phyloP scores from a whole-genome alignment of 306 rosid genomes.

The Malus domestica region ASM211411v1 NC_041800.1:4975001-4975500 shows the following conservation, averaged over 20 bases:
- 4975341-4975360: slow-evolving; percentile 29
- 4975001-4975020: too few species aligned
- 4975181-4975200: background rate
- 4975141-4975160: background rate
- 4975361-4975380: slow-evolving; percentile 52
- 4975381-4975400: slow-evolving; percentile 33
- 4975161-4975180: background rate
- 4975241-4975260: background rate
- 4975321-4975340: slow-evolving; percentile 10
- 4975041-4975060: too few species aligned
- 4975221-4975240: background rate
- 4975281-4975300: background rate
- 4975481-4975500: slow-evolving; percentile 52
- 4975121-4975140: background rate
- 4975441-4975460: slow-evolving; percentile 34
- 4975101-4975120: background rate
- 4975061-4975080: background rate
- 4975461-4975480: slow-evolving; percentile 48
- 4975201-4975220: background rate
- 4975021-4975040: too few species aligned
- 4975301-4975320: slow-evolving; percentile 6
- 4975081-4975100: background rate
- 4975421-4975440: slow-evolving; percentile 29
- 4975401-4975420: slow-evolving; percentile 28
- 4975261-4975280: background rate